Conservation (phyloP, 164 flowering plant genomes). For the Magnolia kwangsiensis region DNA sequence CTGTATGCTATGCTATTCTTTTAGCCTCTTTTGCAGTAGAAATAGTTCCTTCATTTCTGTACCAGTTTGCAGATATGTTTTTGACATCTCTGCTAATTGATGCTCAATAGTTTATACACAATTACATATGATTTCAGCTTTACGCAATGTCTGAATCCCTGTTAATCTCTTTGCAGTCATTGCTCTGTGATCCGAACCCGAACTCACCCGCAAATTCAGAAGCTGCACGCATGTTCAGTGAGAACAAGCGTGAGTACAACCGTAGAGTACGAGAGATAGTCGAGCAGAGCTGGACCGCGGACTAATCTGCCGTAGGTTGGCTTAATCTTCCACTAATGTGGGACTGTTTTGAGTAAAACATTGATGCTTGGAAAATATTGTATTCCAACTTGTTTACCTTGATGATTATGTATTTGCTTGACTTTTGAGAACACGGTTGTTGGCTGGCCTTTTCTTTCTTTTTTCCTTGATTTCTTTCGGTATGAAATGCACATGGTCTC, state of each 20-base stretch:
- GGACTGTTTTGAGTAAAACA: slow-evolving; percentile 9
- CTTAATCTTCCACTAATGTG: not conserved
- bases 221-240: slow-evolving; percentile 81
- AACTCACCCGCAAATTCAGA: slow-evolving; percentile 90
- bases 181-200: slow-evolving; percentile 86
- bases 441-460: slow-evolving; percentile 1
- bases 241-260: slow-evolving; percentile 83
- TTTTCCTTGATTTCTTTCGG: not conserved
- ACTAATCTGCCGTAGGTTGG: slow-evolving; percentile 26
- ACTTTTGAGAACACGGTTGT: slow-evolving; percentile 5
- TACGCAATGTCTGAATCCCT: not conserved
- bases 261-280: slow-evolving; percentile 73
- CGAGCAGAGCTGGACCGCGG: slow-evolving; percentile 94
- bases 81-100: not conserved
- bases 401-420: slow-evolving; percentile 17
- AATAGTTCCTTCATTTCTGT: not conserved
- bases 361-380: slow-evolving; percentile 16
- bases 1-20: no score
- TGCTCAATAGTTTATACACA: not conserved
- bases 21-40: no score
- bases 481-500: not conserved
- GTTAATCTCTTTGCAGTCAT: slow-evolving; percentile 42
- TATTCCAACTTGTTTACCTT: slow-evolving; percentile 5
- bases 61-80: not conserved
- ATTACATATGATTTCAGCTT: not conserved